Evolutionary conservation across 352 stramenopile species (phyloP), one percentile per base, ranked within the genome.

Genomic region (Phytopythium kandeliae): DNA sequence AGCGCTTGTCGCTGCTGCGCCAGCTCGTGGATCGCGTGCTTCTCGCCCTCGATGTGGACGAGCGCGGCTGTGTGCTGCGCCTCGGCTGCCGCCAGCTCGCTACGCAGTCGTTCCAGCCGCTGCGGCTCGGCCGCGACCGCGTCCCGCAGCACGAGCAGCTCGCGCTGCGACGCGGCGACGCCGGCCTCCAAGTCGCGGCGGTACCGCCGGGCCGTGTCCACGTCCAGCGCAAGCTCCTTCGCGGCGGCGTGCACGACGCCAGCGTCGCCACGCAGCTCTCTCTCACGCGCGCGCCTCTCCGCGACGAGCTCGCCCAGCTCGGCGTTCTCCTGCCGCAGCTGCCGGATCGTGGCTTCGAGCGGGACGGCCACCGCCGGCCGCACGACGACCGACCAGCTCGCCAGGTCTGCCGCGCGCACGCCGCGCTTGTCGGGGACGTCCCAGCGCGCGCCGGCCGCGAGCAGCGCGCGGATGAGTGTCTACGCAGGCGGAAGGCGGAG

Each of bases 351-450:
- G 34, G 65, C 51, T 51, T 68, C 62, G 28, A 78, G 47, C 8
- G 66, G 63, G 41, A 64, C 54, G 41, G 72, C 62, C 15, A 72
- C 45, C 10, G 60, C 52, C 8, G 68, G 58, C 12, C 72, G 62
- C 21, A 68, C 34, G 19, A 60, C 50, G n/a, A 60, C 46, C 0
- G 58, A 72, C 65, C 68, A 74, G 28, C 54, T 62, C 41, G 65
- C 63, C 17, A 67, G 41, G 24, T 75, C 65, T 51, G 65, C 61
- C n/a, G 65, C 48, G 19, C 57, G 56, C 31, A 68, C 55, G 6
- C 65, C 63, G 46, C 68, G 71, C 41, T 65, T 72, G 54, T 78
- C 65, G 21, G 54, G 37, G 15, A 60, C 44, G 40, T 52, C 40
- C 36, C 66, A 46, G 33, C 60, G 46, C 26, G 62, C 68, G 41